Conservation (phyloP, 495 filamentous ascomycete species). For the Aspergillus affinis region DNA sequence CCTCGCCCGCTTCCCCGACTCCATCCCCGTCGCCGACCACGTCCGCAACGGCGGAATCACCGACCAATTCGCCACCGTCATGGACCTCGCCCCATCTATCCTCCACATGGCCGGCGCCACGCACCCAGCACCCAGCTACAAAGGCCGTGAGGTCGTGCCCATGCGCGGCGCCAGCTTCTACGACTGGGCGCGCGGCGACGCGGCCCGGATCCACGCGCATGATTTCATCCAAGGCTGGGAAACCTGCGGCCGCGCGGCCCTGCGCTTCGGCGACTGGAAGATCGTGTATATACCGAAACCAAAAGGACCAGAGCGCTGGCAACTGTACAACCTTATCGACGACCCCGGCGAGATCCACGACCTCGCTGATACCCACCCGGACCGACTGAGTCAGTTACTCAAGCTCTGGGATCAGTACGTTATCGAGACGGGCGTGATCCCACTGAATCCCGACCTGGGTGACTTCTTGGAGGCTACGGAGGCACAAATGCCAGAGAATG, state of each 20-base stretch:
- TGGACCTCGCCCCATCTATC: conserved; percentile 63
- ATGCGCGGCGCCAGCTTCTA: conserved; percentile 57
- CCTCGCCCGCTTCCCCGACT: conserved; percentile 49
- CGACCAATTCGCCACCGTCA: conserved; percentile 59
- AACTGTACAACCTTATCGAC: conserved; percentile 45
- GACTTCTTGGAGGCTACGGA: conserved; percentile 57
- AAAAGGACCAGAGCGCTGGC: conserved; percentile 49
- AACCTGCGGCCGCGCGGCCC: conserved; percentile 44
- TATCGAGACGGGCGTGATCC: conserved; percentile 58
- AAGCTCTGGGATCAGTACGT: conserved; percentile 61
- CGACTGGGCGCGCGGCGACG: conserved; percentile 36
- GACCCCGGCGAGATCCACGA: conserved; percentile 58
- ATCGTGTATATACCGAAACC: conserved; percentile 50
- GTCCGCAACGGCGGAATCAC: conserved; percentile 42
- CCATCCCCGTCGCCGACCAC: conserved; percentile 23
- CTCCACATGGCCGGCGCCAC: conserved; percentile 60
- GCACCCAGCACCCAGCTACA: conserved; percentile 57
- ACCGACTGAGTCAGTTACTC: conserved; percentile 47
- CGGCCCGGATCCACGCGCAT: conserved; percentile 42
- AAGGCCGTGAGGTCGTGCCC: conserved; percentile 54
- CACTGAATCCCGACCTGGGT: conserved; percentile 41
- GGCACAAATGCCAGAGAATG: conserved; percentile 66
- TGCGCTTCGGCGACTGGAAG: conserved; percentile 50
- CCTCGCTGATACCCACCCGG: conserved; percentile 56
- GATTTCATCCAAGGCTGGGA: conserved; percentile 53